These are phyloP conservation scores for Peterozyma toletana DNA, from an alignment of 805 yeast genomes.

Conservation along the genomic window DNA sequence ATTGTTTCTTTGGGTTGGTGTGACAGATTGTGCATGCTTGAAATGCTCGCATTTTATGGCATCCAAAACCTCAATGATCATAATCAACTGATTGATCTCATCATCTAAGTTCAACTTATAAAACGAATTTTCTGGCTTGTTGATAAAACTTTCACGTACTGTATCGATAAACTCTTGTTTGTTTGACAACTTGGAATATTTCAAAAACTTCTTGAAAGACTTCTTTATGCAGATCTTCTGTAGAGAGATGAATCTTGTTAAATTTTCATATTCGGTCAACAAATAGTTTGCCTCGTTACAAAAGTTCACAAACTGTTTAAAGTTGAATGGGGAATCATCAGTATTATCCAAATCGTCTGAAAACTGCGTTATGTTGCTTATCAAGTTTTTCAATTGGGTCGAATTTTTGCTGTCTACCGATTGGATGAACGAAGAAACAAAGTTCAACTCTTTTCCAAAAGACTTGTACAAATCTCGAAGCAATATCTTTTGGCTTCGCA, in stretches of 20 bases:
- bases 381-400: slow-evolving; percentile 28
- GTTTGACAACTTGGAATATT: slow-evolving; percentile 29
- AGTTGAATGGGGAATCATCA: neutral
- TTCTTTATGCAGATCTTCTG: slow-evolving; percentile 72
- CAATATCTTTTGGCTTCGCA: slow-evolving; percentile 10
- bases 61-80: slow-evolving; percentile 41
- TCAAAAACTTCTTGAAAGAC: slow-evolving; percentile 61
- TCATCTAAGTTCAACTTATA: slow-evolving; percentile 52
- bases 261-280: slow-evolving; percentile 48
- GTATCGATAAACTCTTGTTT: slow-evolving; percentile 25
- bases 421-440: slow-evolving; percentile 52
- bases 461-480: slow-evolving; percentile 29
- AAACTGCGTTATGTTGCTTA: slow-evolving; percentile 4
- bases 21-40: neutral
- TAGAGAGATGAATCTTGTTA: slow-evolving; percentile 63
- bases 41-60: neutral
- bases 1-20: neutral
- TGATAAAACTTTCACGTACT: slow-evolving; percentile 19
- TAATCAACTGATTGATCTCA: slow-evolving; percentile 52
- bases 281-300: slow-evolving; percentile 32
- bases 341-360: neutral
- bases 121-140: slow-evolving; percentile 45
- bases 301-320: slow-evolving; percentile 14
- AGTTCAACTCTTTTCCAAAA: slow-evolving; percentile 54
- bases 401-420: slow-evolving; percentile 67